phyloP scores from a whole-genome alignment of 176 grass and related monocot genomes.

The Raddia guianensis region DNA sequence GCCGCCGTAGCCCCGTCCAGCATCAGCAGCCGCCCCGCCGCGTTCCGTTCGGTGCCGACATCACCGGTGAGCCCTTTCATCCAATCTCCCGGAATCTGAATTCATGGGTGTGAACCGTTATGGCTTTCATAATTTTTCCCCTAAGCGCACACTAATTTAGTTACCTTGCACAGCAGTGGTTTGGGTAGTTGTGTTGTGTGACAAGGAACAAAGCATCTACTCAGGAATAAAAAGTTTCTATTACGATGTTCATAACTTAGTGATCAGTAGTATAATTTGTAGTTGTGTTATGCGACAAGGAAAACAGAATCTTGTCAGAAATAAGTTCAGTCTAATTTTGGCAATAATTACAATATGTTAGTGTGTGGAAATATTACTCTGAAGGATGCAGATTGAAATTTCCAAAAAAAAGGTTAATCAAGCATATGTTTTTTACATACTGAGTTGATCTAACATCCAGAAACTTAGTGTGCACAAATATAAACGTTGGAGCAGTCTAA shows the following conservation, averaged over 20 bases:
- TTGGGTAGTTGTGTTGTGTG: background rate
- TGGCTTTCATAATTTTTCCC: background rate
- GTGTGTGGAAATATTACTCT: background rate
- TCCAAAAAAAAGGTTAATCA: background rate
- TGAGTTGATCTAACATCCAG: background rate
- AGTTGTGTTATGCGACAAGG: background rate
- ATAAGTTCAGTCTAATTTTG: background rate
- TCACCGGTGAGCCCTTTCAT: slow-evolving; percentile 62
- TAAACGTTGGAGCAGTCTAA: background rate
- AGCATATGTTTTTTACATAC: slow-evolving; percentile 7
- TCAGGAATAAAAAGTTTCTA: background rate
- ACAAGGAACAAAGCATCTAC: background rate
- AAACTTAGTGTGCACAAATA: background rate
- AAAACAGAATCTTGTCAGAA: background rate
- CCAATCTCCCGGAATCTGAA: background rate
- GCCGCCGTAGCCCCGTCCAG: no score
- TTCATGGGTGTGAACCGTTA: background rate
- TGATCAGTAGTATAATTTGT: background rate
- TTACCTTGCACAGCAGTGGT: background rate
- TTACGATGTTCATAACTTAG: background rate
- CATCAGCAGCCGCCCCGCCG: no score
- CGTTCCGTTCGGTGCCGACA: no score
- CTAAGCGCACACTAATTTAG: background rate
- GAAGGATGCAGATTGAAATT: background rate
- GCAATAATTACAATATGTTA: slow-evolving; percentile 4